Base-by-base conservation (phyloP, 768 basidiomycete genomes). In the Phylloporus arenicola region DNA sequence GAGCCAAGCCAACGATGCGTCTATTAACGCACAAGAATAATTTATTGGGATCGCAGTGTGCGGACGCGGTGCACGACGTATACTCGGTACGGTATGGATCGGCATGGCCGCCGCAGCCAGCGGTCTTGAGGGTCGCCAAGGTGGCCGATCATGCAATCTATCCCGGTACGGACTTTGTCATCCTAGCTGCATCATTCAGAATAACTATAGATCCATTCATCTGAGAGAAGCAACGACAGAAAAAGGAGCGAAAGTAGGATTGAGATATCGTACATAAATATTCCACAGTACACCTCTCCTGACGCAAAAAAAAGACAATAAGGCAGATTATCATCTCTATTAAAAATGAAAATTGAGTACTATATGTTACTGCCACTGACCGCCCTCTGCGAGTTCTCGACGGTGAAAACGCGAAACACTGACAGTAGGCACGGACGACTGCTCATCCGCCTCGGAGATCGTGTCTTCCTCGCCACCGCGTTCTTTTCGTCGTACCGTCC, bases 391-490 rank as follows among this genome's bases (percentile, higher is more conserved):
- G 40, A 58, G 64, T 62, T 78, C 77, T 48, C 76, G 65, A 37
- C 74, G 72, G 56, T 78, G 76, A 34, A 62, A 49, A 34, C 59
- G 67, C 20, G 64, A 62, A 9, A 64, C 41, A 17, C 57, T 55
- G 16, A 68, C 58, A 13, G 64, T 68, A 43, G 65, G 49, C 43
- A 44, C 44, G 7, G 52, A 10, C 17, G 62, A 57, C 34, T 68
- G 71, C 49, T 75, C 80, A 6, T 77, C 77, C 41, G 62, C 63
- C 54, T 80, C 79, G 19, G 69, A 60, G 43, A 78, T 76, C 54
- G 75, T 78, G 57, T 73, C 79, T 56, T 73, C 70, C 24, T 73
- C 72, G 12, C 65, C 62, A 7, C 67, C 65, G 33, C 68, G 68
- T 24, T 70, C 72, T 49, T 68, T 75, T 60, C 75, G 72, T 52